Evolutionary conservation across 192 early-diverging fungal species (phyloP), one percentile per base, ranked within the genome.

Genomic region (Mortierella antarctica): DNA sequence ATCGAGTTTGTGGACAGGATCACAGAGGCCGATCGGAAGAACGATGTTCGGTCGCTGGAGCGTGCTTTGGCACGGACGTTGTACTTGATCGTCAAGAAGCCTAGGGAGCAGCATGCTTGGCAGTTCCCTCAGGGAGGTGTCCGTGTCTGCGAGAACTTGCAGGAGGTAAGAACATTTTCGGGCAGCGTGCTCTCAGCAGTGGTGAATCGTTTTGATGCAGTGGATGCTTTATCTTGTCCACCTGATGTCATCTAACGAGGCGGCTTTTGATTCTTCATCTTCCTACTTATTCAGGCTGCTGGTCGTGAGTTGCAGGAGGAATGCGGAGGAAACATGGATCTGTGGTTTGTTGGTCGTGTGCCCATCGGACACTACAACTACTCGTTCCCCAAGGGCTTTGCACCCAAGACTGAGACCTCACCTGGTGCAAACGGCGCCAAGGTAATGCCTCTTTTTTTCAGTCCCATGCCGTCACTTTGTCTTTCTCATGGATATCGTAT

Each of bases 261-360:
- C 49, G 14, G 14, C 13, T 51, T 45, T 21, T 46, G 53, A 21
- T 17, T 18, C 18, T 7, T 80, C 31, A 31, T 31, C 31, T 31
- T 31, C 31, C 31, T 31, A 3, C 7, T 65, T n/a, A 62, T 72
- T 15, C 80, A 95, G 89, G 94, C 93, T 54, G 94, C 96, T 46
- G 83, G 85, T 63, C 90, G 94, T 70, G 87, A 88, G 59, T 76
- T 97, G 62, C 82, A 82, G 48, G 91, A 92, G 45, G 84, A 85
- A 49, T 94, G 93, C 79, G 96, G 95, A 57, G 76, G 71, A 44
- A 82, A 88, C 57, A 91, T 96, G 91, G 92, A 94, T 69, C 85
- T 90, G 17, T 97, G 95, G 95, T 88, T 93, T 54, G 96, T 97
- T 11, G 95, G 95, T n/a, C 82, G 87, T 61, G 90, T 91, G 18